These are phyloP conservation scores for Ophiocordyceps camponoti-leonardi DNA, from an alignment of 2,329 filamentous ascomycete genomes.

Conservation along the genomic window DNA sequence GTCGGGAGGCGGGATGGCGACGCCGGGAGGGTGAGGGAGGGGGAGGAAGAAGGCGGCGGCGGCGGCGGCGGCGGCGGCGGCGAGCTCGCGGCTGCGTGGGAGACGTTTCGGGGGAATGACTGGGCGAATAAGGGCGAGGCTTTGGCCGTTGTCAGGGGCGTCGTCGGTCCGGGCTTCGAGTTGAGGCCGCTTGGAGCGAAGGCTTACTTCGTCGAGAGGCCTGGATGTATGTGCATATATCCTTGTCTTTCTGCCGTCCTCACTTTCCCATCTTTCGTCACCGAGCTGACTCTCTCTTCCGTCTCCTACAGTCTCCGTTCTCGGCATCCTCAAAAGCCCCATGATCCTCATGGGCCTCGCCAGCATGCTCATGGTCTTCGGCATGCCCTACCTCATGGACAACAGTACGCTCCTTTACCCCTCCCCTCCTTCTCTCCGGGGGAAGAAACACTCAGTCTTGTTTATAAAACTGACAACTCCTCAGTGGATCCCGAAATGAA, in stretches of 20 bases:
- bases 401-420: conserved; percentile 55
- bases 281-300: too few species aligned
- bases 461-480: neutral
- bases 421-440: too few species aligned
- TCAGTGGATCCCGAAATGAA: conserved; percentile 93
- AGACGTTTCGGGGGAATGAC: conserved; percentile 76
- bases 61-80: too few species aligned
- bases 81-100: conserved; percentile 57
- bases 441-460: neutral
- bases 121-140: conserved; percentile 73
- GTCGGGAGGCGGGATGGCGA: conserved; percentile 46
- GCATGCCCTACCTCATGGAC: conserved; percentile 89
- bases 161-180: conserved; percentile 34
- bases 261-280: too few species aligned
- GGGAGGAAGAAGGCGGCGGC: too few species aligned
- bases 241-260: neutral
- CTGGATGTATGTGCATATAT: conserved; percentile 46
- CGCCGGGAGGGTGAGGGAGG: conserved; percentile 12
- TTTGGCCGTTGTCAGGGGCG: conserved; percentile 22
- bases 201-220: conserved; percentile 60
- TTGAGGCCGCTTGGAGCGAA: conserved; percentile 45
- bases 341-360: conserved; percentile 90
- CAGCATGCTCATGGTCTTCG: conserved; percentile 68
- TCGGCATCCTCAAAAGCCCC: conserved; percentile 76
- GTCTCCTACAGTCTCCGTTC: conserved; percentile 46